phyloP scores from a whole-genome alignment of 768 basidiomycete genomes.

The Lentinus tigrinus region DNA sequence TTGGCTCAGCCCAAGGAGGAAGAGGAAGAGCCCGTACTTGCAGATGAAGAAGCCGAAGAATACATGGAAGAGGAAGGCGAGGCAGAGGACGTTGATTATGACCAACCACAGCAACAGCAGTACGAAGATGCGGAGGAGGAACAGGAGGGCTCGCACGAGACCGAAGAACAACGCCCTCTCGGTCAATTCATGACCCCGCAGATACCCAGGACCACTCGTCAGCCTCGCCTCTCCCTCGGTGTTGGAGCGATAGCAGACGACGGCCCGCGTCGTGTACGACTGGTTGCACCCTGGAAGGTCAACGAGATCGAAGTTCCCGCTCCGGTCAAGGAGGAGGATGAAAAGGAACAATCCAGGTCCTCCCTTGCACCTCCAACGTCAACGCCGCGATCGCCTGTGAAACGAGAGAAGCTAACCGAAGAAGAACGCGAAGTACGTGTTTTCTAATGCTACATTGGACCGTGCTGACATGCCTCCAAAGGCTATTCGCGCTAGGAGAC shows the following conservation, averaged over 20 bases:
- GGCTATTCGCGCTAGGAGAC: constrained; percentile 63
- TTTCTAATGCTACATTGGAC: neutral
- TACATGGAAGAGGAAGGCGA: constrained; percentile 19
- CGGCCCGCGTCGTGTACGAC: constrained; percentile 46
- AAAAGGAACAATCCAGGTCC: neutral
- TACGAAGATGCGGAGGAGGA: constrained; percentile 2
- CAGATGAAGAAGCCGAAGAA: constrained; percentile 8
- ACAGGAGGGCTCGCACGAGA: neutral
- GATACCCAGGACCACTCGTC: constrained; percentile 1
- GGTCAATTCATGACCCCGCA: constrained; percentile 63
- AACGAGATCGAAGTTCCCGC: constrained; percentile 50
- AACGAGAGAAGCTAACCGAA: constrained; percentile 35
- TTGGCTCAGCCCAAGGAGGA: constrained; percentile 16
- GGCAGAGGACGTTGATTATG: constrained; percentile 4
- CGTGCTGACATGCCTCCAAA: constrained; percentile 13
- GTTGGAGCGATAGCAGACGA: constrained; percentile 26
- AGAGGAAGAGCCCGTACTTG: constrained; percentile 10
- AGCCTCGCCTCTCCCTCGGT: constrained; percentile 41
- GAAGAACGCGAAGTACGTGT: constrained; percentile 46
- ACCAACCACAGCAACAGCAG: constrained; percentile 12
- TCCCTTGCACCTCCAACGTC: constrained; percentile 2
- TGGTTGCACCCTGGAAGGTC: constrained; percentile 56
- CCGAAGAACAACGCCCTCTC: constrained; percentile 18
- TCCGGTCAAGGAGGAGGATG: constrained; percentile 17
- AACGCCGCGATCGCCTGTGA: constrained; percentile 7